Base-by-base conservation (phyloP, 805 yeast genomes). In the Isabelozyma rhagii region DNA sequence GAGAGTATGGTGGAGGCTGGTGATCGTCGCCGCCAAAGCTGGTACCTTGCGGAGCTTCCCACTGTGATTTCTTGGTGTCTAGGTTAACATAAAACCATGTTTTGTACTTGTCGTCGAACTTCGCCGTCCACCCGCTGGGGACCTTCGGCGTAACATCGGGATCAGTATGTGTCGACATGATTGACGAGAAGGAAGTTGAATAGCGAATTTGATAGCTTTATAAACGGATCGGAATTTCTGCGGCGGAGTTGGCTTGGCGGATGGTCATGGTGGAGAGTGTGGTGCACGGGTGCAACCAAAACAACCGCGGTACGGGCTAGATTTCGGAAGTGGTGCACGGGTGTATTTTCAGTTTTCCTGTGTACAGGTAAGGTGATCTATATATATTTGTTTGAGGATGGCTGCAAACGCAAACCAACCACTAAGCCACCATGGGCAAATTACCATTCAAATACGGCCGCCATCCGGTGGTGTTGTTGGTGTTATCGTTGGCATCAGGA, bases 51-150 rank as follows among this genome's bases (percentile, higher is more conserved):
- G 97, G 97, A 11, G 84, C 82, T 47, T 89, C 96, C 98, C 98
- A 93, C 66, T 91, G 97, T 0, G 97, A 89, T 56, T 81, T 73
- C 51, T 87, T 85, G 11, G 89, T 80, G 13, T 75, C 60, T 55
- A 87, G 69, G 58, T 90, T 75, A n/a, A 93, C 96, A 60, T 84
- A 93, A 66, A 84, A 93, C 84, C 85, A 89, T 1, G 87, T 81
- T 45, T 78, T 75, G 63, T 87, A 87, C 50, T 83, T 74, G 9
- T 83, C 84, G 61, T 86, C 91, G 68, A 80, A 84, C 45, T 84
- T 83, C 41, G 94, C 85, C 51, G 83, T 69, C 92, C 92, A 87
- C 4, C 92, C 88, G 3, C 69, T 66, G 2, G 87, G 87, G n/a
- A 82, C 84, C 0, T 47, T 55, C 3, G 89, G 88, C 15, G 72